Evolutionary conservation across 2,329 filamentous ascomycete species (phyloP).

Genomic region (Orbilia quercus): DNA sequence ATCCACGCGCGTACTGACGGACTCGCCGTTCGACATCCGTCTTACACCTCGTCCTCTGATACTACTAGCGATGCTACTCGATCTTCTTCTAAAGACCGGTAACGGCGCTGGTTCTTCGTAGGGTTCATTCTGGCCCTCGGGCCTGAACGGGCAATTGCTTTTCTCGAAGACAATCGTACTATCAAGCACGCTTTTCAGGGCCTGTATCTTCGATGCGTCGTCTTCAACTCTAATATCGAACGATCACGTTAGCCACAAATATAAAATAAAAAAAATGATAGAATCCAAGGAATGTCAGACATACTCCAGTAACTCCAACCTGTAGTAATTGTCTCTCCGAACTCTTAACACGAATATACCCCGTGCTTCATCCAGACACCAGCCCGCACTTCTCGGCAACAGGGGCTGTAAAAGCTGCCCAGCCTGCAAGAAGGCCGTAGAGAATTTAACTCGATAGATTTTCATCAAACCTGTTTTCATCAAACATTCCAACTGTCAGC

Average conservation of each 20-base stretch:
- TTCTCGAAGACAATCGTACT: slow-evolving; percentile 52
- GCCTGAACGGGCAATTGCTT: slow-evolving; percentile 45
- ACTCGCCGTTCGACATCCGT: slow-evolving; percentile 25
- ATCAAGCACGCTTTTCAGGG: slow-evolving; percentile 43
- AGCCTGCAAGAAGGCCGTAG: slow-evolving; percentile 46
- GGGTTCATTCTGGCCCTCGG: slow-evolving; percentile 24
- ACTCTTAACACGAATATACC: slow-evolving; percentile 52
- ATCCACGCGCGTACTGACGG: slow-evolving; percentile 6
- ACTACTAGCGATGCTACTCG: slow-evolving; percentile 38
- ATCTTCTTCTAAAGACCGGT: slow-evolving; percentile 45
- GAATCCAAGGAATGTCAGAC: background rate
- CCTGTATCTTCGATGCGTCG: slow-evolving; percentile 34
- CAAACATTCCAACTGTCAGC: slow-evolving; percentile 22
- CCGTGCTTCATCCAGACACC: slow-evolving; percentile 52
- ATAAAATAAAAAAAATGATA: background rate
- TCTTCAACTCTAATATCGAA: slow-evolving; percentile 24
- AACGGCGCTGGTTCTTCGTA: slow-evolving; percentile 48
- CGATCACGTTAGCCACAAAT: background rate
- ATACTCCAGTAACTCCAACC: slow-evolving; percentile 50
- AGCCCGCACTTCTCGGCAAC: slow-evolving; percentile 46
- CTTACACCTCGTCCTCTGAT: slow-evolving; percentile 1
- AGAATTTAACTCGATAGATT: slow-evolving; percentile 53
- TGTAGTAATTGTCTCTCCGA: slow-evolving; percentile 50
- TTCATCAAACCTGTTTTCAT: slow-evolving; percentile 47
- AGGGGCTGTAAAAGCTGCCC: slow-evolving; percentile 47